Conservation (phyloP, 371 early-diverging fungal genomes). For the Mucor lusitanicus region DNA sequence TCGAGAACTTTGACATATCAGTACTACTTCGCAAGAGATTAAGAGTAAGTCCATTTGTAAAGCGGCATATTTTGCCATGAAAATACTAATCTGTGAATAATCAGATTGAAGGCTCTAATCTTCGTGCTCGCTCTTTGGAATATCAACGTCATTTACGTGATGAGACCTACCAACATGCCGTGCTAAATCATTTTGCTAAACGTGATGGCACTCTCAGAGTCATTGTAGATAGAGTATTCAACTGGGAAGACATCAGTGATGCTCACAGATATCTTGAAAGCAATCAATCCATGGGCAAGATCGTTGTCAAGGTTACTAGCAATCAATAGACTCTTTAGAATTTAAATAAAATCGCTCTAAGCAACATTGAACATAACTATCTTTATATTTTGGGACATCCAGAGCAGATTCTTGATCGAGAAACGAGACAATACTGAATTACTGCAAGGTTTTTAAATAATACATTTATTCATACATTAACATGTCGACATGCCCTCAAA, state of each 20-base stretch:
- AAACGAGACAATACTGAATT: not conserved
- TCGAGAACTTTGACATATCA: slow-evolving; percentile 55
- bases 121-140: slow-evolving; percentile 65
- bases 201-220: slow-evolving; percentile 47
- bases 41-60: slow-evolving; percentile 35
- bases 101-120: slow-evolving; percentile 69
- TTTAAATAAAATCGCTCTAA: no score
- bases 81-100: not conserved
- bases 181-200: slow-evolving; percentile 41
- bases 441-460: not conserved
- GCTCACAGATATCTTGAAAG: slow-evolving; percentile 71
- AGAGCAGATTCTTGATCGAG: no score
- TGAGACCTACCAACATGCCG: slow-evolving; percentile 49
- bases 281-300: slow-evolving; percentile 64
- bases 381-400: no score
- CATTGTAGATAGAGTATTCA: slow-evolving; percentile 61
- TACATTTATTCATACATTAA: not conserved
- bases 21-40: slow-evolving; percentile 67
- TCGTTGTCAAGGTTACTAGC: slow-evolving; percentile 39
- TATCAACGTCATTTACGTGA: slow-evolving; percentile 64
- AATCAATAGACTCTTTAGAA: not conserved
- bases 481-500: not conserved
- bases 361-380: no score
- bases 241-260: slow-evolving; percentile 66
- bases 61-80: no score